These are phyloP conservation scores for Brassica cretica DNA, from an alignment of 345 rosid species.

Conservation along the genomic window DNA sequence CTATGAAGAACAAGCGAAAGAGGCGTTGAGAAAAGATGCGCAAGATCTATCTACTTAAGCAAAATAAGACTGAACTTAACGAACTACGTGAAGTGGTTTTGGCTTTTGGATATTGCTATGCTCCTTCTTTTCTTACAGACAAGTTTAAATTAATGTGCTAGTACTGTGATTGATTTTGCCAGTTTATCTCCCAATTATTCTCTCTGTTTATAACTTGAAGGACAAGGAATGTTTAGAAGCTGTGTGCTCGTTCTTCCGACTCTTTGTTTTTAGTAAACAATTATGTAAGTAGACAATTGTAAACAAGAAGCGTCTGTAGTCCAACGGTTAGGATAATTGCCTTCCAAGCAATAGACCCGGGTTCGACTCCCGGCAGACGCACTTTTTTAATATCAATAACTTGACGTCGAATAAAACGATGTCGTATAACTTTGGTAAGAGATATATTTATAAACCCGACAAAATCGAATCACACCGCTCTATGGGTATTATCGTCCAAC, in stretches of 20 bases:
- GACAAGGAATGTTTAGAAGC: not conserved
- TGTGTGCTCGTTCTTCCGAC: not conserved
- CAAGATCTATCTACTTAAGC: not conserved
- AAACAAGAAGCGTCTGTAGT: constrained; percentile 40
- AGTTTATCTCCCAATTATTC: not conserved
- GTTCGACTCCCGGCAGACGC: constrained; percentile 94
- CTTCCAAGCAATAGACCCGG: constrained; percentile 92
- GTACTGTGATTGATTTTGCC: not conserved
- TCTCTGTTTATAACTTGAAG: not conserved
- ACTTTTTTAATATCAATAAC: constrained; percentile 10
- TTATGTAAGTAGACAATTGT: no score
- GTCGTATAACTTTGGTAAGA: not conserved
- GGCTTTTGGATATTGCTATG: not conserved
- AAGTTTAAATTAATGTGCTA: not conserved
- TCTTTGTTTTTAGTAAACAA: not conserved
- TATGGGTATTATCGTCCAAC: constrained; percentile 17
- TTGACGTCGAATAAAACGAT: not conserved
- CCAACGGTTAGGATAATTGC: constrained; percentile 75
- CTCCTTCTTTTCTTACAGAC: not conserved
- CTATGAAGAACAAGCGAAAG: constrained; percentile 16
- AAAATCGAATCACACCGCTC: not conserved
- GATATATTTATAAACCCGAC: not conserved
- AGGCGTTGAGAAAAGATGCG: constrained; percentile 3
- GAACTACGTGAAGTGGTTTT: not conserved
- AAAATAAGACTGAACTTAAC: not conserved